Evolutionary conservation across 345 rosid genomes (phyloP).

Genomic region (Citrus australasica): DNA sequence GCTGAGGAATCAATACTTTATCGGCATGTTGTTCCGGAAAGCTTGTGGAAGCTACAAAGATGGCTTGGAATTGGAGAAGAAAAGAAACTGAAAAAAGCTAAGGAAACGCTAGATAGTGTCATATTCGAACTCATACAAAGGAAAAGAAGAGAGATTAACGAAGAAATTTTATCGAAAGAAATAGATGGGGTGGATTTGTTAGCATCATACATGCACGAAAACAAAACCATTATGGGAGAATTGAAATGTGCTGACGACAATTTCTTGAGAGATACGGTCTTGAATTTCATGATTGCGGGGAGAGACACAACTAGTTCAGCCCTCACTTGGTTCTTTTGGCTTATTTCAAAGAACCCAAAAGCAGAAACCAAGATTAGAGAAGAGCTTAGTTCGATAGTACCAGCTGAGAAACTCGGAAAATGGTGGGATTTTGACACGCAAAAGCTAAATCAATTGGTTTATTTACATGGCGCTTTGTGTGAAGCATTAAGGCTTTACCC

Average conservation of each 20-base stretch:
- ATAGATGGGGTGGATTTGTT: slow-evolving; percentile 31
- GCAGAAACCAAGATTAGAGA: slow-evolving; percentile 35
- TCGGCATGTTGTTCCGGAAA: slow-evolving; percentile 20
- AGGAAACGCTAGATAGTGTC: slow-evolving; percentile 9
- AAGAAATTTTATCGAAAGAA: neutral
- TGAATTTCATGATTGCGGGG: slow-evolving; percentile 56
- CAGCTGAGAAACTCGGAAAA: neutral
- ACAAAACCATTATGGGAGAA: neutral
- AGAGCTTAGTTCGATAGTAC: slow-evolving; percentile 30
- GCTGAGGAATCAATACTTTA: slow-evolving; percentile 31
- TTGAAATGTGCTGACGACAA: slow-evolving; percentile 29
- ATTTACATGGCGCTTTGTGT: slow-evolving; percentile 33
- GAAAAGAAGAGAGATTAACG: slow-evolving; percentile 30
- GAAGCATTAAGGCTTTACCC: slow-evolving; percentile 40
- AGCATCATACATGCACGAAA: slow-evolving; percentile 32
- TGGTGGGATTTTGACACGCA: neutral
- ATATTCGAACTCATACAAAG: slow-evolving; percentile 21
- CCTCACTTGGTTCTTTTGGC: slow-evolving; percentile 56
- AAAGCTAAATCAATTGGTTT: slow-evolving; percentile 22
- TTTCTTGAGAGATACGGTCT: slow-evolving; percentile 48
- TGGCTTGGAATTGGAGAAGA: slow-evolving; percentile 37
- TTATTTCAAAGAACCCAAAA: slow-evolving; percentile 26
- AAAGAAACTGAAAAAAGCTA: slow-evolving; percentile 32
- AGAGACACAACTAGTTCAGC: slow-evolving; percentile 39
- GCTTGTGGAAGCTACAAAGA: slow-evolving; percentile 35